These are phyloP conservation scores for Globisporangium carolinianum DNA, from an alignment of 352 stramenopile species.

Conservation along the genomic window DNA sequence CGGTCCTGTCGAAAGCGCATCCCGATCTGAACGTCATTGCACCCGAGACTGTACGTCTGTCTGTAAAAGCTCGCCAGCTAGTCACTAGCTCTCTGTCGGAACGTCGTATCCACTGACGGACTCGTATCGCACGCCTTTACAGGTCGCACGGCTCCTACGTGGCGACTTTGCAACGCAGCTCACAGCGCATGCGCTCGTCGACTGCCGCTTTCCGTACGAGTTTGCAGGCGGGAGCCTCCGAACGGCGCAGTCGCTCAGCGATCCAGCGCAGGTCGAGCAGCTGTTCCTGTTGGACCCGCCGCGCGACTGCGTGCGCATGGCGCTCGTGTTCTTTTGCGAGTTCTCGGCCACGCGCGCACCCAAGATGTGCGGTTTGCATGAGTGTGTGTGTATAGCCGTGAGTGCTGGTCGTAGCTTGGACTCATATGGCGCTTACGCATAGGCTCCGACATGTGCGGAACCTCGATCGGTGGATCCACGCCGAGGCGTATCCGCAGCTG, in stretches of 20 bases:
- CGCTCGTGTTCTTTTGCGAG: slow-evolving; percentile 66
- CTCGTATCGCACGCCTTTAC: background rate
- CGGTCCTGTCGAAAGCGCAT: slow-evolving; percentile 40
- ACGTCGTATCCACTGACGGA: background rate
- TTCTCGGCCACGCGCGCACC: slow-evolving; percentile 60
- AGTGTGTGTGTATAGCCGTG: no score
- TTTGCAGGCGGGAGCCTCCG: slow-evolving; percentile 33
- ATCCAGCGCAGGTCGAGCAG: slow-evolving; percentile 35
- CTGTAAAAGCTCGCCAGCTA: no score
- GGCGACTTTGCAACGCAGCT: slow-evolving; percentile 30
- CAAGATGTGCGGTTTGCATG: slow-evolving; percentile 34
- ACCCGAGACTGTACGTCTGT: slow-evolving; percentile 24
- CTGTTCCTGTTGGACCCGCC: slow-evolving; percentile 24
- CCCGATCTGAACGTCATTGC: slow-evolving; percentile 59
- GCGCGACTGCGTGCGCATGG: slow-evolving; percentile 23
- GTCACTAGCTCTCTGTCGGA: background rate
- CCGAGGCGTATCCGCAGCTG: slow-evolving; percentile 45
- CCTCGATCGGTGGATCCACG: slow-evolving; percentile 52
- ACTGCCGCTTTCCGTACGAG: slow-evolving; percentile 60
- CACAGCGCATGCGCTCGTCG: slow-evolving; percentile 29
- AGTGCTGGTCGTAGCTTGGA: background rate
- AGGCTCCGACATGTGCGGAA: slow-evolving; percentile 55
- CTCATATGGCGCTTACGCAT: no score
- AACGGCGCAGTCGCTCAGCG: slow-evolving; percentile 28
- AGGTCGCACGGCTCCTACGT: slow-evolving; percentile 25